Percentiles rank a stretch among this genome's conserved stretches.
Conservation (phyloP, 257 asterid species). For the Phtheirospermum japonicum region DNA sequence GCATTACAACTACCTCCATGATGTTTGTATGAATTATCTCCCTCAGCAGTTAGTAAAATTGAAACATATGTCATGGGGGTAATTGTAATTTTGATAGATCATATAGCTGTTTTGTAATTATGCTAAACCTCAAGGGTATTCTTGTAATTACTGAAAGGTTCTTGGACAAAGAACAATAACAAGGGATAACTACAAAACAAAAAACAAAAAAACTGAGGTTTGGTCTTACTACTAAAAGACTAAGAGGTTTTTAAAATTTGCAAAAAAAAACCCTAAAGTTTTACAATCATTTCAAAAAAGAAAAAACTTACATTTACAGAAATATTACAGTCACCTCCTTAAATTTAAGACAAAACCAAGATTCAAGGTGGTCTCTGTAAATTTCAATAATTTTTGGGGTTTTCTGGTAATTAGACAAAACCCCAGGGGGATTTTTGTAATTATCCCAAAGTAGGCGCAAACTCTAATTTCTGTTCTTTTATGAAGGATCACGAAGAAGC, state of each 20-base stretch:
- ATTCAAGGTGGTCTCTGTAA: neutral
- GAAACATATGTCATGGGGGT: neutral
- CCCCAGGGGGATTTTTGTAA: slow-evolving; percentile 33
- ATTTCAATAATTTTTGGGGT: neutral
- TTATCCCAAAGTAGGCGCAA: neutral
- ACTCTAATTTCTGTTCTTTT: slow-evolving; percentile 10
- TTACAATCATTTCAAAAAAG: neutral
- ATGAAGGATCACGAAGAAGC: slow-evolving; percentile 44
- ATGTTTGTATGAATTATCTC: neutral
- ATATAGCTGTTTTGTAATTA: neutral
- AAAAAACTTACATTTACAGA: too few relatives aligned
- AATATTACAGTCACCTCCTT: neutral
- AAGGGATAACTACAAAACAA: too few relatives aligned
- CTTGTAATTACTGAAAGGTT: neutral
- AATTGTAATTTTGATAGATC: neutral
- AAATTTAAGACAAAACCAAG: neutral
- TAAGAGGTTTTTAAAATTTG: too few relatives aligned
- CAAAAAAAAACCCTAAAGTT: too few relatives aligned
- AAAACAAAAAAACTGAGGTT: too few relatives aligned
- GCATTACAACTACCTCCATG: neutral
- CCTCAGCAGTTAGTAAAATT: too few relatives aligned
- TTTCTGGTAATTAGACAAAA: slow-evolving; percentile 37
- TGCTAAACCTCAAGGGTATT: neutral
- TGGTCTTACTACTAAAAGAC: too few relatives aligned
- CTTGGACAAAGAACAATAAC: neutral